Conservation (phyloP, 164 flowering plant genomes). For the Stephania japonica region DNA sequence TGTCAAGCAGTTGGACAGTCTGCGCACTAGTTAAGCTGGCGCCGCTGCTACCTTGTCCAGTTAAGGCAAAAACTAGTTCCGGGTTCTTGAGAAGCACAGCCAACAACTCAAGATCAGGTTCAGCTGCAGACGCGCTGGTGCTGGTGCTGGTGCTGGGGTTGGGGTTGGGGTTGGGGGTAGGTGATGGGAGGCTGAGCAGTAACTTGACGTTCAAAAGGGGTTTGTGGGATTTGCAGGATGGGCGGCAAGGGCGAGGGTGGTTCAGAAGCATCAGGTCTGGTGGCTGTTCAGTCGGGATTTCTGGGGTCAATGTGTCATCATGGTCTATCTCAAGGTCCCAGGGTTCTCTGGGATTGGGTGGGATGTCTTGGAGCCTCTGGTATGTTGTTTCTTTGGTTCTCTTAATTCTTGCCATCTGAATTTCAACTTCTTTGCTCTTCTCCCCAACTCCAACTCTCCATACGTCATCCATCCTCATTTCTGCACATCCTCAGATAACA, state of each 20-base stretch:
- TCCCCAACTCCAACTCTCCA: slow-evolving; percentile 75
- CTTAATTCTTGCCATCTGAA: slow-evolving; percentile 57
- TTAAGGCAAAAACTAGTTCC: slow-evolving; percentile 76
- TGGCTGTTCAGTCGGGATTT: slow-evolving; percentile 66
- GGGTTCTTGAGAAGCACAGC: slow-evolving; percentile 89
- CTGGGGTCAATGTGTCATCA: slow-evolving; percentile 81
- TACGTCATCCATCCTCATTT: slow-evolving; percentile 31
- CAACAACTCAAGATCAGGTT: slow-evolving; percentile 85
- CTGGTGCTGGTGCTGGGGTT: background rate
- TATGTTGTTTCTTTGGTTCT: slow-evolving; percentile 74
- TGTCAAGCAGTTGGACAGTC: slow-evolving; percentile 71
- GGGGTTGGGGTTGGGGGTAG: background rate
- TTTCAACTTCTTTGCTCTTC: slow-evolving; percentile 80
- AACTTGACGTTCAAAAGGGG: slow-evolving; percentile 7
- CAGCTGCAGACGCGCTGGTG: slow-evolving; percentile 18
- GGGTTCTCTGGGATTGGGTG: slow-evolving; percentile 75
- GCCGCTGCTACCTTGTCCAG: slow-evolving; percentile 61
- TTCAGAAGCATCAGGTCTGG: slow-evolving; percentile 50
- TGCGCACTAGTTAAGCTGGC: slow-evolving; percentile 45
- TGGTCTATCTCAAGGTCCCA: slow-evolving; percentile 98
- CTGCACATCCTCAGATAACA: slow-evolving; percentile 47
- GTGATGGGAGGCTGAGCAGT: background rate
- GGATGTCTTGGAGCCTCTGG: slow-evolving; percentile 46
- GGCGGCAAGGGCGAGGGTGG: slow-evolving; percentile 11
- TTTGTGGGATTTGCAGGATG: slow-evolving; percentile 9